phyloP scores from a whole-genome alignment of 257 asterid species.

The Przewalskia tangutica region DNA sequence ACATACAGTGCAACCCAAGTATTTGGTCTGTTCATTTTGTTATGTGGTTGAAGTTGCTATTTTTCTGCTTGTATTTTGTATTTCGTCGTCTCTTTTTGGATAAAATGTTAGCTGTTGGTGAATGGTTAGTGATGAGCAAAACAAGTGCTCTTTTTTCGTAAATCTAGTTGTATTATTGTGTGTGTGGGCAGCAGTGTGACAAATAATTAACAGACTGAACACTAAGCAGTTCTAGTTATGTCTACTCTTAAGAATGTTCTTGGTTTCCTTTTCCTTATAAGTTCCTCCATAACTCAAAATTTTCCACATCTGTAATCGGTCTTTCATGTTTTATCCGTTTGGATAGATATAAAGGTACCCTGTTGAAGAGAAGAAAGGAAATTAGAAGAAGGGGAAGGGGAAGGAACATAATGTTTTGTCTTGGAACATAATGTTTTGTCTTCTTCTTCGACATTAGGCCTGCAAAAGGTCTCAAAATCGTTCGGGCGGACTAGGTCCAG shows the following conservation, averaged over 20 bases:
- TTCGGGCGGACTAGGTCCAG: too few relatives aligned
- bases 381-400: too few relatives aligned
- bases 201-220: not conserved
- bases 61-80: not conserved
- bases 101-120: not conserved
- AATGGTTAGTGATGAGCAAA: not conserved
- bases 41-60: not conserved
- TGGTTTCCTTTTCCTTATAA: not conserved
- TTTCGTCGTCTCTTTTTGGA: not conserved
- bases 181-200: too few relatives aligned
- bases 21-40: not conserved
- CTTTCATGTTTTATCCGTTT: not conserved
- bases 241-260: not conserved
- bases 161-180: not conserved
- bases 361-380: not conserved
- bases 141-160: not conserved
- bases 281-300: not conserved
- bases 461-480: too few relatives aligned
- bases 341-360: not conserved
- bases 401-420: too few relatives aligned
- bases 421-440: too few relatives aligned
- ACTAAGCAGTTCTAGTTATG: not conserved
- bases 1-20: too few relatives aligned
- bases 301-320: not conserved
- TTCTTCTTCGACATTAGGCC: too few relatives aligned